These are phyloP conservation scores for Pyrenophora graminea DNA, from an alignment of 2,329 filamentous ascomycete species.

Conservation along the genomic window DNA sequence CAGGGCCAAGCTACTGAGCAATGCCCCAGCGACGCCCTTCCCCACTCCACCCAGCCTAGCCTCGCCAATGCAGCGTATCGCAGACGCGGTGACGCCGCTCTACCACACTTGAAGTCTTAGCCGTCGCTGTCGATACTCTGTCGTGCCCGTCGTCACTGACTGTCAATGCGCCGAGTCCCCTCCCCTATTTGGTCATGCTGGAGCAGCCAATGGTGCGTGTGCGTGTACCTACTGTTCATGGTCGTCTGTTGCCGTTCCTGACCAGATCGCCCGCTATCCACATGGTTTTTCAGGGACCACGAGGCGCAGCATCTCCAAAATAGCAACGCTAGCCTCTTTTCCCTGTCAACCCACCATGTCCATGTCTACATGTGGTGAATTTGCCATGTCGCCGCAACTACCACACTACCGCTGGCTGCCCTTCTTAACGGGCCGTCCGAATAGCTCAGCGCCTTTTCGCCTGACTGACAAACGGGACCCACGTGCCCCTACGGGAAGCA, in stretches of 20 bases:
- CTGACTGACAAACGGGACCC: neutral
- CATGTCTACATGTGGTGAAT: constrained; percentile 15
- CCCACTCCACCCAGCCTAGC: constrained; percentile 36
- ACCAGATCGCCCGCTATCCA: constrained; percentile 40
- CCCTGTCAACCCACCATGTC: constrained; percentile 15
- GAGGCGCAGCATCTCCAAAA: constrained; percentile 42
- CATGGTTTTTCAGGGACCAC: constrained; percentile 27
- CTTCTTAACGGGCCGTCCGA: constrained; percentile 12
- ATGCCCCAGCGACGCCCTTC: constrained; percentile 31
- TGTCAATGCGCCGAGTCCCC: constrained; percentile 39
- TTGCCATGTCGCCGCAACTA: constrained; percentile 15
- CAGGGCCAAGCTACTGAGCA: constrained; percentile 34
- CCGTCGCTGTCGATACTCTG: constrained; percentile 10
- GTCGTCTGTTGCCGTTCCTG: constrained; percentile 30
- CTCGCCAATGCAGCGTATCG: constrained; percentile 29
- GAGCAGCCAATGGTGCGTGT: constrained; percentile 23
- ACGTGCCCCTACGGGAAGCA: neutral
- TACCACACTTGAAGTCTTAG: constrained; percentile 23
- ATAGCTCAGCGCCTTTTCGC: neutral
- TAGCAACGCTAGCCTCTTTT: constrained; percentile 37
- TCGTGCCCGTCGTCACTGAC: constrained; percentile 18
- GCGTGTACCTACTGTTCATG: neutral
- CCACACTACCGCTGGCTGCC: constrained; percentile 16
- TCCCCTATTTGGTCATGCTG: constrained; percentile 15
- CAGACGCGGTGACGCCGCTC: constrained; percentile 31